Evolutionary conservation across 345 rosid genomes (phyloP).

Genomic region (Salix udensis): DNA sequence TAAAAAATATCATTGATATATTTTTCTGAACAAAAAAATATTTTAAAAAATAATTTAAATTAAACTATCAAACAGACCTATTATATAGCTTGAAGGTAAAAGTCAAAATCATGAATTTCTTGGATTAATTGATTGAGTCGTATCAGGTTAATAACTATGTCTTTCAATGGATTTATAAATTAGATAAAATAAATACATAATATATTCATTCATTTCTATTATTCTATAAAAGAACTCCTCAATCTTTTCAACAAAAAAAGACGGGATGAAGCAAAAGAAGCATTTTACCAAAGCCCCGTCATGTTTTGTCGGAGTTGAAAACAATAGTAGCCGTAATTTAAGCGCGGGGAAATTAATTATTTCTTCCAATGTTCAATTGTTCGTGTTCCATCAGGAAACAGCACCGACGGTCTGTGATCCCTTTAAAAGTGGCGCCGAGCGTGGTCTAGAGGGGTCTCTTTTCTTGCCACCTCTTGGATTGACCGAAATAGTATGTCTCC

Average conservation of each 20-base stretch:
- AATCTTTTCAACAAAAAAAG: too few species aligned
- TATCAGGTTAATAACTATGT: too few species aligned
- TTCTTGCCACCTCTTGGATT: not conserved
- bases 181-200: too few species aligned
- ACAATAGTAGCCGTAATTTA: not conserved
- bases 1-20: too few species aligned
- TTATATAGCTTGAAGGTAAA: too few species aligned
- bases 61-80: rapidly evolving
- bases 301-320: not conserved
- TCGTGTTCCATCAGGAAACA: not conserved
- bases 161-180: too few species aligned
- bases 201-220: too few species aligned
- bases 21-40: too few species aligned
- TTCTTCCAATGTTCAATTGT: not conserved
- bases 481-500: not conserved
- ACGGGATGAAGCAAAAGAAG: not conserved
- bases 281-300: not conserved
- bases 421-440: not conserved
- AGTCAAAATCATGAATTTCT: too few species aligned
- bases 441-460: not conserved
- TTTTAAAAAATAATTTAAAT: too few species aligned
- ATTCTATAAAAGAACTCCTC: not conserved
- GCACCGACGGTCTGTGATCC: not conserved
- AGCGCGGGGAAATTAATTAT: not conserved
- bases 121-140: too few species aligned